A percentile compares a stretch with the other conserved stretches of the same genome.
Evolutionary conservation across 2,329 filamentous ascomycete genomes (phyloP).

Genomic region (Phaeosphaeria sp.): DNA sequence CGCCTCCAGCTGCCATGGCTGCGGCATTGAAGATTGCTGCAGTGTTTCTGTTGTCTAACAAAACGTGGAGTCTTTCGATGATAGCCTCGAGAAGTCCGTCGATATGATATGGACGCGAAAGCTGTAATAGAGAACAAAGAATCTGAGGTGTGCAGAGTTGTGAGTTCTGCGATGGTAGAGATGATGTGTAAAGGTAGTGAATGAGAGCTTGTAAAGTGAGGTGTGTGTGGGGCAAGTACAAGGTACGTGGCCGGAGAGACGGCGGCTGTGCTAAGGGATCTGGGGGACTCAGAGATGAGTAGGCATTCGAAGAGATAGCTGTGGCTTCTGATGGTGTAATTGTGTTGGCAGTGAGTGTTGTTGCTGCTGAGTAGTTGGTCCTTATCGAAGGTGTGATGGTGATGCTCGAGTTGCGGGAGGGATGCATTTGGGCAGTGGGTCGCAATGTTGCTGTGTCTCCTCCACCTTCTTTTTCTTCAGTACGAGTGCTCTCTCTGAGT

Average conservation of each 20-base stretch:
- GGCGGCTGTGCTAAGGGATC: constrained; percentile 62
- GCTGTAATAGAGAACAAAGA: constrained; percentile 90
- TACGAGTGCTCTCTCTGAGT: constrained; percentile 76
- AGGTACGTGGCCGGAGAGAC: constrained; percentile 76
- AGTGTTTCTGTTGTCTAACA: constrained; percentile 91
- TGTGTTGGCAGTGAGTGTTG: constrained; percentile 52
- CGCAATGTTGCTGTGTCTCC: constrained; percentile 78
- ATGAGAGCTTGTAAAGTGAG: constrained; percentile 89
- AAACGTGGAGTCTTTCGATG: constrained; percentile 85
- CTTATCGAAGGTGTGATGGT: constrained; percentile 79
- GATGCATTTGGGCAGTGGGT: constrained; percentile 61
- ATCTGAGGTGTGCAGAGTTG: constrained; percentile 92
- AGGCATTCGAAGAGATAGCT: constrained; percentile 50
- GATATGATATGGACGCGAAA: constrained; percentile 90
- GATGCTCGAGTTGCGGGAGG: constrained; percentile 78
- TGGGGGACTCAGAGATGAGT: constrained; percentile 57
- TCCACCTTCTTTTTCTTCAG: constrained; percentile 62
- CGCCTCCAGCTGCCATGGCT: constrained; percentile 95
- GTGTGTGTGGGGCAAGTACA: constrained; percentile 92
- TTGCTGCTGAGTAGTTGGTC: constrained; percentile 54
- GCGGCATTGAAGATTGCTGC: constrained; percentile 98
- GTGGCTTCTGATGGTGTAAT: constrained; percentile 44
- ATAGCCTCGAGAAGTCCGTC: constrained; percentile 92
- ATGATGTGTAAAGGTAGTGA: constrained; percentile 92
- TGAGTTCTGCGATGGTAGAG: constrained; percentile 77